phyloP scores from a whole-genome alignment of 352 stramenopile species.

The Phytopythium helicoides region DNA sequence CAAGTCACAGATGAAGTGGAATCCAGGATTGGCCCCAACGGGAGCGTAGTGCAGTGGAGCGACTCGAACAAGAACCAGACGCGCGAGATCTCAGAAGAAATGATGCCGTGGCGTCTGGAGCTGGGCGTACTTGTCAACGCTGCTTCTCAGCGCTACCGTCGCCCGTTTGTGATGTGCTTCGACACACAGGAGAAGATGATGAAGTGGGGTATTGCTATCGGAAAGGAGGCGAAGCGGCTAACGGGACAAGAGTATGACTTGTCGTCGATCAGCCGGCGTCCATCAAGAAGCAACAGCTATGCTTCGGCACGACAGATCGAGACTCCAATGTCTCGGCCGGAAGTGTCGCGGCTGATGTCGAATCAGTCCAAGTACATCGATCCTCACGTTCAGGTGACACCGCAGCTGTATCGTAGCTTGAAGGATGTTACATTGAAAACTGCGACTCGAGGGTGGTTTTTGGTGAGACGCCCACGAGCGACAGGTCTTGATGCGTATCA shows the following conservation, averaged over 20 bases:
- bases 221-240: slow-evolving; percentile 74
- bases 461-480: slow-evolving; percentile 71
- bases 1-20: slow-evolving; percentile 38
- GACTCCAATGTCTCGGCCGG: slow-evolving; percentile 49
- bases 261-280: slow-evolving; percentile 58
- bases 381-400: slow-evolving; percentile 40
- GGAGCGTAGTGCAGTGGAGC: slow-evolving; percentile 5
- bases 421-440: slow-evolving; percentile 74
- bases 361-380: slow-evolving; percentile 78
- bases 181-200: slow-evolving; percentile 79
- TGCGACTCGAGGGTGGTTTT: slow-evolving; percentile 79
- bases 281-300: slow-evolving; percentile 67
- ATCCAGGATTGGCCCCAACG: slow-evolving; percentile 6
- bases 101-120: slow-evolving; percentile 76
- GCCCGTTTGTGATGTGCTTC: slow-evolving; percentile 80
- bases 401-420: slow-evolving; percentile 62
- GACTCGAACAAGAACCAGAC: slow-evolving; percentile 12
- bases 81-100: slow-evolving; percentile 34
- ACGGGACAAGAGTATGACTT: slow-evolving; percentile 82
- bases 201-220: slow-evolving; percentile 81
- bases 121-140: slow-evolving; percentile 63
- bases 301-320: slow-evolving; percentile 53
- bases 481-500: slow-evolving; percentile 76
- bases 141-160: slow-evolving; percentile 61
- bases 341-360: slow-evolving; percentile 71